A percentile compares a stretch with the other conserved stretches of the same genome.
Conservation (phyloP, 192 early-diverging fungal species). For the Coemansia sp. region DNA sequence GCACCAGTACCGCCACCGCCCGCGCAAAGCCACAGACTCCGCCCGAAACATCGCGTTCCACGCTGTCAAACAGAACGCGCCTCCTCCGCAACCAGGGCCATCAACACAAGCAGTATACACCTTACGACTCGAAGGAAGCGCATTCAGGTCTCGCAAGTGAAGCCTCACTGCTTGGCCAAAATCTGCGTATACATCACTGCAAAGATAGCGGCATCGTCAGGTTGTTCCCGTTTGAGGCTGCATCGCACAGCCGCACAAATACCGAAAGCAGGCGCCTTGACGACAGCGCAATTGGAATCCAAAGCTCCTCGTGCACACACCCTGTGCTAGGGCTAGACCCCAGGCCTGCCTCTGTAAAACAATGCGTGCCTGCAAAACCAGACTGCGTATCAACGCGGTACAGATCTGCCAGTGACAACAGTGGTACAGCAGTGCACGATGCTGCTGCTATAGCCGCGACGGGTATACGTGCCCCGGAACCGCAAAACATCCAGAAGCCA, state of each 20-base stretch:
- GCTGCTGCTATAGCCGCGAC: background rate
- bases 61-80: background rate
- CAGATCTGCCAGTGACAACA: conserved; percentile 6
- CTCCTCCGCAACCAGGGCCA: background rate
- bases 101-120: background rate
- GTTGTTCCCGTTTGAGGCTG: background rate
- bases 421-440: background rate
- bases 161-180: background rate
- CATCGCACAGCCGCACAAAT: background rate
- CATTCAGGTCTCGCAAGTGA: background rate
- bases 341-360: background rate
- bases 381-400: background rate
- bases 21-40: conserved; percentile 2
- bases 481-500: background rate
- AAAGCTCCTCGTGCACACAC: background rate
- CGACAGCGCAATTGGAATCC: background rate
- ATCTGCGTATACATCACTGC: background rate
- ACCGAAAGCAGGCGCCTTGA: background rate
- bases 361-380: background rate
- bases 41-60: background rate
- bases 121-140: background rate
- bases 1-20: background rate
- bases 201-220: conserved; percentile 13
- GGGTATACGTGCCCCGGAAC: background rate
- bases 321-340: background rate